phyloP scores from a whole-genome alignment of 164 flowering plant species.

The Tinospora cordifolia region DNA sequence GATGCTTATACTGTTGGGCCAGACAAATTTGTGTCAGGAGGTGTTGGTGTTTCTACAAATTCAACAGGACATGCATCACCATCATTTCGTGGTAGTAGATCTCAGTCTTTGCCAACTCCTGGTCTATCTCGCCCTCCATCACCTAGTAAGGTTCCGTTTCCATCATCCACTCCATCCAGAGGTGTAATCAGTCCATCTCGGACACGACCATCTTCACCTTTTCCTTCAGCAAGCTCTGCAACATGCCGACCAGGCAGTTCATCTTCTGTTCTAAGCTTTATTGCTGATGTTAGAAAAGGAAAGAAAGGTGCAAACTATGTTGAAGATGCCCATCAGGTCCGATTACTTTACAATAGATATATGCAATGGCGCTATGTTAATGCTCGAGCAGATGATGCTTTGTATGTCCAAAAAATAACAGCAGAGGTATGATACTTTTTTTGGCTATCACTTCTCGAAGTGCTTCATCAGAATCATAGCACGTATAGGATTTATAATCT shows the following conservation, averaged over 20 bases:
- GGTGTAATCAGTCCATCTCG: conserved; percentile 65
- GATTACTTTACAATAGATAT: conserved; percentile 66
- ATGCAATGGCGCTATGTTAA: conserved; percentile 83
- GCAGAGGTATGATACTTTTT: conserved; percentile 53
- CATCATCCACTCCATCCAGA: conserved; percentile 43
- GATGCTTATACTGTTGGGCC: conserved; percentile 23
- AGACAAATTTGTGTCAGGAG: conserved; percentile 19
- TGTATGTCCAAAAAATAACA: conserved; percentile 41
- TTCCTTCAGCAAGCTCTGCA: conserved; percentile 19
- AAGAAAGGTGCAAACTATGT: conserved; percentile 57
- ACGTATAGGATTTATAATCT: too few species aligned
- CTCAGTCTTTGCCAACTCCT: conserved; percentile 42
- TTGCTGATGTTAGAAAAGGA: conserved; percentile 65
- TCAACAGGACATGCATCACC: conserved; percentile 34
- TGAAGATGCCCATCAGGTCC: conserved; percentile 86
- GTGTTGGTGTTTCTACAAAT: conserved; percentile 15
- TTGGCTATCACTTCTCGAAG: background rate
- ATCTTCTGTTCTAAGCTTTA: conserved; percentile 73
- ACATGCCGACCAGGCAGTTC: conserved; percentile 44
- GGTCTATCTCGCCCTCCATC: conserved; percentile 50
- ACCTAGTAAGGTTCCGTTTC: conserved; percentile 35
- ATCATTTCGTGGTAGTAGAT: conserved; percentile 29
- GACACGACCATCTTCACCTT: conserved; percentile 43
- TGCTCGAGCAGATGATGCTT: conserved; percentile 58
- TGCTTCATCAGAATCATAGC: too few species aligned